A percentile compares a stretch with the other conserved stretches of the same genome.
Conservation (phyloP, 2,329 filamentous ascomycete species). For the Sclerotinia trifoliorum region DNA sequence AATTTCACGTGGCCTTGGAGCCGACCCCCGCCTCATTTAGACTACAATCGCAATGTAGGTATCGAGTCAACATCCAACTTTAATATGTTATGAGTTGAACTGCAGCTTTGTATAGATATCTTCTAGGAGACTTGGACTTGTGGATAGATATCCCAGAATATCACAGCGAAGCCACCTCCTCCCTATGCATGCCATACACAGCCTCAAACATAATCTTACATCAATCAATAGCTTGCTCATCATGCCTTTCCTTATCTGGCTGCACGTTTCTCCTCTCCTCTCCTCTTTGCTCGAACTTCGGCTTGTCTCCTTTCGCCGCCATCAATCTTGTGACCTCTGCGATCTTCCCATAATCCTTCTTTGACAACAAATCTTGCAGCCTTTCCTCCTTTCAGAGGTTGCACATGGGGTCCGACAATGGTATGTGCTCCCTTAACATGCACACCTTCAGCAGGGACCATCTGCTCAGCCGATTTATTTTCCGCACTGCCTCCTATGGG, state of each 20-base stretch:
- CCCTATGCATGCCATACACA: conserved; percentile 24
- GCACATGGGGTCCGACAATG: conserved; percentile 73
- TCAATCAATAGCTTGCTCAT: conserved; percentile 25
- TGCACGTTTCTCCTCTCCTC: conserved; percentile 62
- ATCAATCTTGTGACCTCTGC: conserved; percentile 85
- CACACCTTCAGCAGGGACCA: conserved; percentile 61
- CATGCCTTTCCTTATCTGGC: conserved; percentile 42
- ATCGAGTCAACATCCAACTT: background rate
- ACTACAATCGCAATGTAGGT: background rate
- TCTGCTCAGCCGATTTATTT: conserved; percentile 39
- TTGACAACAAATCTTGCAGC: conserved; percentile 67
- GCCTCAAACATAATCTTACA: conserved; percentile 36
- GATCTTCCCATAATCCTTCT: conserved; percentile 93
- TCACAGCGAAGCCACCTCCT: conserved; percentile 20
- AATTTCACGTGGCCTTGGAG: conserved; percentile 4
- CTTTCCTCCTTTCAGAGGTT: conserved; percentile 63
- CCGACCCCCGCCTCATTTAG: background rate
- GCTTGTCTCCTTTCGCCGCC: conserved; percentile 89
- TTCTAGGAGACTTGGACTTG: background rate
- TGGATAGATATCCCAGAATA: conserved; percentile 19
- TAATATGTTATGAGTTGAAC: conserved; percentile 8
- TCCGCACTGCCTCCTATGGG: conserved; percentile 45
- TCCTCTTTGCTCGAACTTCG: conserved; percentile 83
- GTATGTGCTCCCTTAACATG: conserved; percentile 65
- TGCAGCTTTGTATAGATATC: conserved; percentile 12